Conservation (phyloP, 805 yeast species). For the Monosporozyma siamensis region DNA sequence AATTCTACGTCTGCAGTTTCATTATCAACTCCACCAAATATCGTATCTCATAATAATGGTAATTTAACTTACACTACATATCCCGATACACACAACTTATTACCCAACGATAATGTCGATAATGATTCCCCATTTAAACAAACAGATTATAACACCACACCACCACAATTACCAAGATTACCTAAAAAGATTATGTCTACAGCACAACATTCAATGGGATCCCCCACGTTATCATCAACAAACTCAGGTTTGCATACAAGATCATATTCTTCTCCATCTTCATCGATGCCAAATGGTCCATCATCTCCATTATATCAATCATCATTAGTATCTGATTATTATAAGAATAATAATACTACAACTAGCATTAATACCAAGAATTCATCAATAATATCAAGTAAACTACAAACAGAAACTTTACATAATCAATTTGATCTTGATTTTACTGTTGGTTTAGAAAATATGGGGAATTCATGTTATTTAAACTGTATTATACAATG, state of each 20-base stretch:
- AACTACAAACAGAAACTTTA: background rate
- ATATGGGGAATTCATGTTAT: slow-evolving; percentile 87
- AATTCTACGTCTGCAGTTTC: slow-evolving; percentile 5
- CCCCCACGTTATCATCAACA: background rate
- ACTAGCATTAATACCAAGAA: slow-evolving; percentile 1
- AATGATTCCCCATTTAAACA: background rate
- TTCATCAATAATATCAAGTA: background rate
- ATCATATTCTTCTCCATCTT: background rate
- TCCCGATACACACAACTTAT: slow-evolving; percentile 22
- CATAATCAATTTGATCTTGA: slow-evolving; percentile 17
- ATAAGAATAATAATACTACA: slow-evolving; percentile 3
- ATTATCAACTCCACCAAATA: slow-evolving; percentile 5
- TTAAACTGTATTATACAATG: slow-evolving; percentile 88
- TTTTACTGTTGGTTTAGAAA: slow-evolving; percentile 64
- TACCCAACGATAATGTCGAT: background rate
- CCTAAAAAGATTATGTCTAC: background rate
- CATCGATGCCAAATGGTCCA: background rate
- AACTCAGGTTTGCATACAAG: background rate
- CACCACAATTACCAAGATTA: background rate
- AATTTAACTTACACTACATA: slow-evolving; percentile 12
- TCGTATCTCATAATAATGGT: background rate
- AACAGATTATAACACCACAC: background rate
- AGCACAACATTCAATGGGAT: background rate
- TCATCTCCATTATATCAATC: background rate
- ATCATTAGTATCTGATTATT: background rate